A percentile compares a stretch with the other conserved stretches of the same genome.
Conservation (phyloP, 345 rosid genomes). For the Abelmoschus esculentus region DNA sequence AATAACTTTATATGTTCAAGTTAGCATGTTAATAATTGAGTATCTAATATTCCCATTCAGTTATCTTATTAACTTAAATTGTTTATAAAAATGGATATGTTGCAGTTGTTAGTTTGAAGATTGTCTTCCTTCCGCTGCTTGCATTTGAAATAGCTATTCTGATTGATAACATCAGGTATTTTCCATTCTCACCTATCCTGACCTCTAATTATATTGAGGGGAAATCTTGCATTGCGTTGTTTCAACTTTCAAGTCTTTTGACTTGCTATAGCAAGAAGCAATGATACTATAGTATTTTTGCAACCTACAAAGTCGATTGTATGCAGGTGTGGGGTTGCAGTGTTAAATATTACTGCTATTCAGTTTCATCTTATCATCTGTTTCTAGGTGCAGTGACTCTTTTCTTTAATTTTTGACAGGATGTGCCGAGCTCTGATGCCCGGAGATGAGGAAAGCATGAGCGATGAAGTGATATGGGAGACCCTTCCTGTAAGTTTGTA, state of each 20-base stretch:
- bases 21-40: neutral
- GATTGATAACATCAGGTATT: constrained; percentile 80
- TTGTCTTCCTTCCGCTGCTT: constrained; percentile 71
- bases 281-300: neutral
- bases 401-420: constrained; percentile 30
- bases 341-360: neutral
- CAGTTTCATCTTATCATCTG: neutral
- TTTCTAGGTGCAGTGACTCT: neutral
- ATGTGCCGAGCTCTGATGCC: constrained; percentile 90
- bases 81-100: constrained; percentile 17
- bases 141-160: constrained; percentile 61
- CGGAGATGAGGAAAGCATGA: constrained; percentile 90
- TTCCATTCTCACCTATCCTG: constrained; percentile 4
- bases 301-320: neutral
- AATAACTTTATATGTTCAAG: neutral
- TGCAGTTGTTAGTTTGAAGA: constrained; percentile 76
- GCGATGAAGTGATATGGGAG: constrained; percentile 93
- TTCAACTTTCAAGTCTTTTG: neutral
- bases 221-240: neutral
- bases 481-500: constrained; percentile 73
- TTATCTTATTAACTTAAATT: constrained; percentile 11
- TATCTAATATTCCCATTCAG: neutral
- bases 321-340: neutral
- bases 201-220: neutral
- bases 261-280: neutral